Evolutionary conservation across 352 stramenopile genomes (phyloP), one percentile per base, ranked within the genome.

Genomic region (Hyaloperonospora brassicae): DNA sequence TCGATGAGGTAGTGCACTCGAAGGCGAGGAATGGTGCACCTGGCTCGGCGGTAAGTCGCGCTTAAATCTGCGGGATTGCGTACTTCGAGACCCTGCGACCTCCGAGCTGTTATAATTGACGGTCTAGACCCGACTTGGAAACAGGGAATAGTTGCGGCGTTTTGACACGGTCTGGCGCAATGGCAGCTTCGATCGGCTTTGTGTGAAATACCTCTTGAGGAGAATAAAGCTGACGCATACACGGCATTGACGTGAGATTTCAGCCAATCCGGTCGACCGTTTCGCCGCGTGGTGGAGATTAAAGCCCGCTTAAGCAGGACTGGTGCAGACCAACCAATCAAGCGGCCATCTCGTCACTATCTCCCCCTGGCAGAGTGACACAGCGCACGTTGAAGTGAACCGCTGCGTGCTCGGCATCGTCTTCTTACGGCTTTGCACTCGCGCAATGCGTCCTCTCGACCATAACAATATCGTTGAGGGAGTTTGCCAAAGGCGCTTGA

Each of bases 1-100:
- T 87, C 74, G 76, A 89, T 87, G 79, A 89, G 73, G 74, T 87
- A 84, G 76, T 86, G 79, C 64, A 80, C 62, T 72, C 73, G 66
- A 79, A 85, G 63, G 60, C 55, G 53, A 68, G 66, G 58, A 83
- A 68, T 75, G 69, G 72, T 48, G 53, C 47, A 25, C 50, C 50
- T 24, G 22, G 34, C 55, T 47, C 53, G 52, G 44, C 61, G 42
- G 42, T 31, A 53, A 59, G 40, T 12, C 53, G 64, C 61, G 61
- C 64, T 73, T 73, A 68, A 73, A 73, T 68, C 53, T 45, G 41
- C 24, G 14, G 6, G 40, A 46, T 46, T 46, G 17, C 40, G 6
- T 46, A 27, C 25, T 30, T 23, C 0, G n/a, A 30, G 24, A 1
- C 17, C 24, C 2, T 30, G 13, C 1, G 24, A 14, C 21, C 17